A percentile compares a stretch with the other conserved stretches of the same genome.
Conservation (phyloP, 169 alveolate species). For the Cryptosporidium sp. region DNA sequence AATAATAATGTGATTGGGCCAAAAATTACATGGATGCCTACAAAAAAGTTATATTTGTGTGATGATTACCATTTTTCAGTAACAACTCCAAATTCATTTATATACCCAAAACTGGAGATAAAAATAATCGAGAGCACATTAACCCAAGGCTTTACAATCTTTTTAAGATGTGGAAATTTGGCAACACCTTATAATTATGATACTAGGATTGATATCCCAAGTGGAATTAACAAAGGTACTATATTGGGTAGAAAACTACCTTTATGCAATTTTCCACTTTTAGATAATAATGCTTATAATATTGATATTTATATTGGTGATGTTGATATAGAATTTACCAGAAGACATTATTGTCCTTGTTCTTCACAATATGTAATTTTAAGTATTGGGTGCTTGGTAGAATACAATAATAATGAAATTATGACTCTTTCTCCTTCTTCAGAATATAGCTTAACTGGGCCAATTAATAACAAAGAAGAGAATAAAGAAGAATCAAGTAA, state of each 20-base stretch:
- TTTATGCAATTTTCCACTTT: conserved; percentile 32
- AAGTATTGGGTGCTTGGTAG: conserved; percentile 38
- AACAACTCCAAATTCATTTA: conserved; percentile 47
- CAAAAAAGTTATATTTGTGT: conserved; percentile 61
- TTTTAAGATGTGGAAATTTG: conserved; percentile 45
- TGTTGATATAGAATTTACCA: conserved; percentile 71
- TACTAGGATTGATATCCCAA: conserved; percentile 54
- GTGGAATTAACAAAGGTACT: conserved; percentile 31
- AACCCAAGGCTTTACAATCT: conserved; percentile 52
- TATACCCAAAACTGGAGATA: conserved; percentile 52
- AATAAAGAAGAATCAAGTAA: background rate
- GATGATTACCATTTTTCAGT: conserved; percentile 64
- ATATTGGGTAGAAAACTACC: conserved; percentile 38
- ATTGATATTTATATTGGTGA: conserved; percentile 65
- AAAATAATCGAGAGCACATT: conserved; percentile 38
- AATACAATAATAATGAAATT: conserved; percentile 36
- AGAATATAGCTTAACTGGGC: conserved; percentile 16
- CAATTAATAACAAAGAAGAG: background rate
- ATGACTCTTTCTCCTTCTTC: conserved; percentile 32
- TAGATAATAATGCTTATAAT: conserved; percentile 54
- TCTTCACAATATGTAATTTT: conserved; percentile 53
- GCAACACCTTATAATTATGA: conserved; percentile 73
- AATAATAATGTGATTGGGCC: conserved; percentile 1
- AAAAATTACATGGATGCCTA: conserved; percentile 42
- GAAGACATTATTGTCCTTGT: conserved; percentile 74